Conservation (phyloP, 1,284 basidiomycete genomes). For the Malassezia nana region DNA sequence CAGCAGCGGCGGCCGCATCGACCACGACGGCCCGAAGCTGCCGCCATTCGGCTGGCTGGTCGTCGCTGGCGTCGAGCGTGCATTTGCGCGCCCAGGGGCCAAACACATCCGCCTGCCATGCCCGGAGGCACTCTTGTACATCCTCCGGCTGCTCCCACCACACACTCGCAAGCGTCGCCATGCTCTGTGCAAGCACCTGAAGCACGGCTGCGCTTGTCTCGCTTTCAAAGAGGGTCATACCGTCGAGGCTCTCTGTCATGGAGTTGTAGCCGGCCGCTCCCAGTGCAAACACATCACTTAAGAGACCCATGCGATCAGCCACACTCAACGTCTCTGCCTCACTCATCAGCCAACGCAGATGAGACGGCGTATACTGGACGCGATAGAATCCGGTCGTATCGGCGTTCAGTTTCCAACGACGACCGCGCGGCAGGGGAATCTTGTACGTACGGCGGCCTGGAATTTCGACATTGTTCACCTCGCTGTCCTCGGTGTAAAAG, state of each 20-base stretch:
- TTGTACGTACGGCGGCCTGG: slow-evolving; percentile 57
- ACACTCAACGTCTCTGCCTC: slow-evolving; percentile 65
- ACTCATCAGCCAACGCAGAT: slow-evolving; percentile 64
- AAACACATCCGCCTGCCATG: slow-evolving; percentile 56
- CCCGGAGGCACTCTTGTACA: slow-evolving; percentile 50
- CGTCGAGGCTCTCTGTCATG: slow-evolving; percentile 49
- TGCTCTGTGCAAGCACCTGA: slow-evolving; percentile 21
- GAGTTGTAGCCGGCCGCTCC: slow-evolving; percentile 73
- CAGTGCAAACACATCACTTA: slow-evolving; percentile 69
- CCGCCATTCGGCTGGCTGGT: slow-evolving; percentile 63
- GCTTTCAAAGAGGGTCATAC: slow-evolving; percentile 62
- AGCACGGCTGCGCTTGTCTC: slow-evolving; percentile 41
- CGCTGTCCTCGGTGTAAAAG: slow-evolving; percentile 51
- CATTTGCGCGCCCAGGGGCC: slow-evolving; percentile 67
- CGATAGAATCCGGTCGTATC: slow-evolving; percentile 82
- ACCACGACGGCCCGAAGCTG: slow-evolving; percentile 71
- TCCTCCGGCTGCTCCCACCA: slow-evolving; percentile 75
- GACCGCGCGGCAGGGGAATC: slow-evolving; percentile 59
- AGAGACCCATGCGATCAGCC: slow-evolving; percentile 75
- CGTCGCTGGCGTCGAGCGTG: slow-evolving; percentile 64
- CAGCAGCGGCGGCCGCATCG: slow-evolving; percentile 54
- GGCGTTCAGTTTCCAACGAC: slow-evolving; percentile 70
- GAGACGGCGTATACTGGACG: slow-evolving; percentile 73
- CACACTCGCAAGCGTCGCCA: slow-evolving; percentile 50
- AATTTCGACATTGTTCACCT: slow-evolving; percentile 51